Base-by-base conservation (phyloP, 73 alveolate species). In the Halteria grandinella region DNA sequence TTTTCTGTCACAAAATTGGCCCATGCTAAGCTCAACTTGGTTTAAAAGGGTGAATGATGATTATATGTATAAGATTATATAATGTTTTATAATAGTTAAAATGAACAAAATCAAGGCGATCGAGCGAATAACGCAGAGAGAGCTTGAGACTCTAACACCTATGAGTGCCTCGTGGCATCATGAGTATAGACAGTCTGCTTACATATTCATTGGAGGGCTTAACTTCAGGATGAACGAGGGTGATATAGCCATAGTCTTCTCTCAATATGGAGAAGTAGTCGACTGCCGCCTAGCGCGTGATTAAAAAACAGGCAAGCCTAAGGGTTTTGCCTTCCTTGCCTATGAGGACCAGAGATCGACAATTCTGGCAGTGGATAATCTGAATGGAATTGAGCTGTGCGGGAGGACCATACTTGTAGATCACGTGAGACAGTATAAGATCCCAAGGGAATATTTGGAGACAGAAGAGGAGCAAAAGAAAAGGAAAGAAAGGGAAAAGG, bases 271-370 rank as follows among this genome's bases (percentile, higher is more conserved):
- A 43, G 98, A 96, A 83, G 87, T 93, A 2, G 98, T 96, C 33
- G 99, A 96, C 85, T 86, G 95, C 53, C 77, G 94, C 57, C 78
- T 96, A 37, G 95, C 85, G 10, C 69, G 99, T 54, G 99, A 96
- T 72, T 76, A 87, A 79, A 88, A 75, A 66, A 93, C 99, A 12
- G 99, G 99, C 7, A 91, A 95, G 78, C 54, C 89, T 0, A 95
- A 86, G 84, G 99, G 99, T 17, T 96, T 90, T 79, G 98, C 97
- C 36, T 95, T 88, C 79, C 57, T 96, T 15, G 97, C 97, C 12
- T 96, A 96, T 66, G 99, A 92, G 70, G 99, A 96, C 60, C 91
- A 96, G 78, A 75, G 97, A 59, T 72, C 96, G 58, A 95, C 99
- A 0, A 72, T 96, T 18, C 86, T 96, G 75, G 99, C 99, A 23